These are phyloP conservation scores for Cutaneotrichosporon cutaneum DNA, from an alignment of 1,284 basidiomycete species.

Conservation along the genomic window DNA sequence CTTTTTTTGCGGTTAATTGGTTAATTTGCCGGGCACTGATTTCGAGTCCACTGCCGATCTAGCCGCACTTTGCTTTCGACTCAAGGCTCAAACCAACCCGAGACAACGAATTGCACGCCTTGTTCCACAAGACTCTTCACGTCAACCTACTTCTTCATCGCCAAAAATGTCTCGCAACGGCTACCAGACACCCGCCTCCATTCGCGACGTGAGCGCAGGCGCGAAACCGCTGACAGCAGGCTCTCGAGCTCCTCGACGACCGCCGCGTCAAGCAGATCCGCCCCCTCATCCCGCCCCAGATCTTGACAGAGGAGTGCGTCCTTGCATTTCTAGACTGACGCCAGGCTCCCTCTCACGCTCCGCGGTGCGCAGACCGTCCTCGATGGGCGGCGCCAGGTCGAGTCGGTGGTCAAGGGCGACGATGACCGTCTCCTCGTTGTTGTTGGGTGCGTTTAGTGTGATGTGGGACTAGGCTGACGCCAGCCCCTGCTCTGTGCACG, in stretches of 20 bases:
- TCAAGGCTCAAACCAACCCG: too few species aligned
- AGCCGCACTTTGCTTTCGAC: too few species aligned
- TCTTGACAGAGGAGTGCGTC: conserved; percentile 75
- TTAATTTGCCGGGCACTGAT: too few species aligned
- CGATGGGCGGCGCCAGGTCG: conserved; percentile 74
- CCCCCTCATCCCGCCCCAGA: conserved; percentile 86
- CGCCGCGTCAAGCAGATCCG: conserved; percentile 78
- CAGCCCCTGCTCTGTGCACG: conserved; percentile 91
- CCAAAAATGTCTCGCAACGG: conserved; percentile 13
- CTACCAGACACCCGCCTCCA: conserved; percentile 22
- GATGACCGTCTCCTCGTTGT: conserved; percentile 88
- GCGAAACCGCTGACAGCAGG: conserved; percentile 45
- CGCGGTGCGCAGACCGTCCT: conserved; percentile 62
- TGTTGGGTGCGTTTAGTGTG: conserved; percentile 65
- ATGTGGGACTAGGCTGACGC: conserved; percentile 6
- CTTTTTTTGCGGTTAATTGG: too few species aligned
- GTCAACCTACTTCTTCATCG: not conserved
- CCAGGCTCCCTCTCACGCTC: conserved; percentile 49
- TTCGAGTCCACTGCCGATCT: too few species aligned
- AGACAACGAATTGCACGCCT: not conserved
- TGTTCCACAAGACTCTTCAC: too few species aligned
- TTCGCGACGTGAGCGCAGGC: conserved; percentile 32
- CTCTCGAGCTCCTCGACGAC: conserved; percentile 78
- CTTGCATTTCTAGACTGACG: not conserved
- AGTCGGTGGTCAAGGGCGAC: conserved; percentile 74